Base-by-base conservation (phyloP, 345 rosid species). In the Trapa incisa region DNA sequence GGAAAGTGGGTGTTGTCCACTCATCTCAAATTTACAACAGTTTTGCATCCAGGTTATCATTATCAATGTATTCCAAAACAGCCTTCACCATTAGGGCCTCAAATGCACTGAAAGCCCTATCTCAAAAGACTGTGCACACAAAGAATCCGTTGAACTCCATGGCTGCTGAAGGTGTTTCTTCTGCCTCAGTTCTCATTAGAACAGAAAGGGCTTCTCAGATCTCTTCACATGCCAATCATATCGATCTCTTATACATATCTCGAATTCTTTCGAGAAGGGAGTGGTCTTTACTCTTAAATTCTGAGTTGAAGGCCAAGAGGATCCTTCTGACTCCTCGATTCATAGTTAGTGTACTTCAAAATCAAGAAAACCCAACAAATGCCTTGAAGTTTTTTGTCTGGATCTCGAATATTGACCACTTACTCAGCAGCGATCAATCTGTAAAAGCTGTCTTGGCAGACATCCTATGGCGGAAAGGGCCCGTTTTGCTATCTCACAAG, bases 301-400 rank as follows among this genome's bases (percentile, higher is more conserved):
- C 82, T 35, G 96, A 90, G 76, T 65, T 80, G 3, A 79, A 69
- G 64, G 79, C 89, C n/a, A 76, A 67, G 70, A 80, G 92, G 72
- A 75, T 87, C 9, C 67, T 60, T 52, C 75, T 93, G 45, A 76
- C 75, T 52, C 63, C 92, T 74, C 87, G 77, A 73, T 79, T 81
- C 76, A 67, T 81, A 7, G 79, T 80, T 39, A 87, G 96, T 68
- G 65, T 93, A 32, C 68, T 90, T 75, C 97, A 88, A 77, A 88
- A 87, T 73, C 96, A 87, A 71, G 89, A 87, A 35, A 84, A 85
- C 78, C 88, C 94, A 17, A 65, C 87, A 33, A 71, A 72, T 36
- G 56, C 89, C 65, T 73, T 90, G 72, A 81, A 82, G 48, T 84
- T 90, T 68, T 90, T 85, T 77, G 75, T 87, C 82, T 93, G 98